phyloP scores from a whole-genome alignment of 768 basidiomycete genomes.

The Leccinum truebloodii region DNA sequence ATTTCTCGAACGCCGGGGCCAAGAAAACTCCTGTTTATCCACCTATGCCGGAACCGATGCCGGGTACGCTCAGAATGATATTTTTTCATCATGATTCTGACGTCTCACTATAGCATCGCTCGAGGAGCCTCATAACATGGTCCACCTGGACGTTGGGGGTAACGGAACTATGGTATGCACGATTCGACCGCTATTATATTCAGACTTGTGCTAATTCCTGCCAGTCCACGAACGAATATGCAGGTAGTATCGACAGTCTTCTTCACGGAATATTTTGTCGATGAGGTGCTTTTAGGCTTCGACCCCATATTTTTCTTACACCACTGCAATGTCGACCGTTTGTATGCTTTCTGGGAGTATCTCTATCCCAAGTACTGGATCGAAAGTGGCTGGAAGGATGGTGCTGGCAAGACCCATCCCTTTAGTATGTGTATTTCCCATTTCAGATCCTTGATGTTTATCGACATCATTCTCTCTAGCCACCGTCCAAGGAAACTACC shows the following conservation, averaged over 20 bases:
- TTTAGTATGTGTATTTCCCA: too few species aligned
- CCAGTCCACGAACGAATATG: slow-evolving; percentile 19
- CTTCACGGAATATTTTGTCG: not conserved
- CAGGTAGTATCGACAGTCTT: slow-evolving; percentile 8
- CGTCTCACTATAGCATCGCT: slow-evolving; percentile 8
- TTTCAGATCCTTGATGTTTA: too few species aligned
- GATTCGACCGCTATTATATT: not conserved
- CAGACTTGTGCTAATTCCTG: not conserved
- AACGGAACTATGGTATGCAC: slow-evolving; percentile 18
- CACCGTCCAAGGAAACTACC: too few species aligned
- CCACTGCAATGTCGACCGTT: slow-evolving; percentile 22
- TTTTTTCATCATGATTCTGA: not conserved
- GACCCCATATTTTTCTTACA: slow-evolving; percentile 24
- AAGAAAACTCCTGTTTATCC: not conserved
- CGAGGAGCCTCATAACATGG: slow-evolving; percentile 23
- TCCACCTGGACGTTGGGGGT: slow-evolving; percentile 20
- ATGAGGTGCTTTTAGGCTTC: slow-evolving; percentile 5
- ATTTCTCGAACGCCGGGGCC: too few species aligned
- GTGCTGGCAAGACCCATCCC: too few species aligned
- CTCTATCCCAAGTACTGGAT: slow-evolving; percentile 23
- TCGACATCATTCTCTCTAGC: too few species aligned
- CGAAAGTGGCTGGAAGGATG: not conserved
- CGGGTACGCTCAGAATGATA: too few species aligned
- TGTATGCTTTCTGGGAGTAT: slow-evolving; percentile 27
- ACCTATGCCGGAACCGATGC: not conserved